phyloP scores from a whole-genome alignment of 2,329 filamentous ascomycete species.

The Exophiala spinifera region DNA sequence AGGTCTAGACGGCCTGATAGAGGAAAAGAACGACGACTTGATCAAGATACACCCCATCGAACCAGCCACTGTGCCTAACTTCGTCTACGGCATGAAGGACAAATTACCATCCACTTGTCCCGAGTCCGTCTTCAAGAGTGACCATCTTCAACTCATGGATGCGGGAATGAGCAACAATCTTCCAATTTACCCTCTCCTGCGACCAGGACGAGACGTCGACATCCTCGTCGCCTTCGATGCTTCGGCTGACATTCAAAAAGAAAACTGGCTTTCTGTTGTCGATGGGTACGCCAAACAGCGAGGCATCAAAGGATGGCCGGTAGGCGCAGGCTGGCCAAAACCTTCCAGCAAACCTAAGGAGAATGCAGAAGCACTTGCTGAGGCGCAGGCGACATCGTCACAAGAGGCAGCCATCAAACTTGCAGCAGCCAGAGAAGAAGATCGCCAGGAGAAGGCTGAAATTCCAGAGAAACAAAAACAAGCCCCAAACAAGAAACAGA shows the following conservation, averaged over 20 bases:
- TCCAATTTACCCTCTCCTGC: conserved; percentile 88
- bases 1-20: conserved; percentile 76
- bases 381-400: conserved; percentile 61
- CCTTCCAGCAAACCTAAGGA: conserved; percentile 56
- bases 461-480: neutral
- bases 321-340: conserved; percentile 91
- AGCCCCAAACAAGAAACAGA: conserved; percentile 17
- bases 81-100: conserved; percentile 74
- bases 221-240: conserved; percentile 91
- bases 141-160: conserved; percentile 85
- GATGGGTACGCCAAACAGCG: conserved; percentile 91
- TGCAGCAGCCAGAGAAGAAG: conserved; percentile 51
- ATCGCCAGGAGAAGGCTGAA: conserved; percentile 32
- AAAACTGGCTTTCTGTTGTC: conserved; percentile 93
- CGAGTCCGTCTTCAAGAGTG: conserved; percentile 65
- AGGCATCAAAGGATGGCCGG: conserved; percentile 88
- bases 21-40: conserved; percentile 76
- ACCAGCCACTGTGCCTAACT: conserved; percentile 88
- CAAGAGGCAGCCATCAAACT: conserved; percentile 64
- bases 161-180: conserved; percentile 98
- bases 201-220: conserved; percentile 84
- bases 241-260: conserved; percentile 85
- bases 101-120: conserved; percentile 74
- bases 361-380: conserved; percentile 62
- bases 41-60: conserved; percentile 93